A percentile compares a stretch with the other conserved stretches of the same genome.
These are phyloP conservation scores for Fusarium sp. DNA, from an alignment of 2,329 filamentous ascomycete genomes.

Conservation along the genomic window DNA sequence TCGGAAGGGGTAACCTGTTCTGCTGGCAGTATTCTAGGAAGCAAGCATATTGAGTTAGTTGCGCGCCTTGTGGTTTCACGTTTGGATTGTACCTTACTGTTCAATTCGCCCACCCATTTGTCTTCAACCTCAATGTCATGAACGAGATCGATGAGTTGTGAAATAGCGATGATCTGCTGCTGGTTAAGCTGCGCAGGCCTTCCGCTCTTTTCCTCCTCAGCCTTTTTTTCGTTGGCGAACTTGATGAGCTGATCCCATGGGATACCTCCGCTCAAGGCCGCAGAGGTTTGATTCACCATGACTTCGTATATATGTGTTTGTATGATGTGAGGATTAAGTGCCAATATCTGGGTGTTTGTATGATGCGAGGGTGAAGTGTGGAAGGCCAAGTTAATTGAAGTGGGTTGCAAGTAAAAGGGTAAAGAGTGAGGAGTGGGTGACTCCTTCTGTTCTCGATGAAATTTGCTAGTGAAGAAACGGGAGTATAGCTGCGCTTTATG, in stretches of 20 bases:
- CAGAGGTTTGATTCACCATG: slow-evolving; percentile 9
- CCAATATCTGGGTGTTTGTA: neutral
- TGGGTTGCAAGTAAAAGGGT: slow-evolving; percentile 2
- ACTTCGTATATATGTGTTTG: neutral
- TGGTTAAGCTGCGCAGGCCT: slow-evolving; percentile 55
- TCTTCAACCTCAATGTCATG: slow-evolving; percentile 48
- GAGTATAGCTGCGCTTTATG: slow-evolving; percentile 10
- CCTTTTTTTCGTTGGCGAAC: slow-evolving; percentile 36
- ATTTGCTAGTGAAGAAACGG: neutral
- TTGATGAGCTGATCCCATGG: slow-evolving; percentile 40
- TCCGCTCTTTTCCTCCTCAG: slow-evolving; percentile 28
- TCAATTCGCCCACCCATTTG: slow-evolving; percentile 51
- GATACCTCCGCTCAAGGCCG: slow-evolving; percentile 7
- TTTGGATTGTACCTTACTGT: slow-evolving; percentile 38
- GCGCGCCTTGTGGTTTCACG: neutral
- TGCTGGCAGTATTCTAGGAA: slow-evolving; percentile 33
- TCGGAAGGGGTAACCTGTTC: neutral
- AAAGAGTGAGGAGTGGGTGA: neutral
- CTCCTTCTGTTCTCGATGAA: neutral
- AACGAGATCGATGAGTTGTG: slow-evolving; percentile 53
- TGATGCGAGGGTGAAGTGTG: slow-evolving; percentile 3
- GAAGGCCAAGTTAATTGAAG: neutral
- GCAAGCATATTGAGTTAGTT: neutral
- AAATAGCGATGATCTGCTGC: slow-evolving; percentile 57
- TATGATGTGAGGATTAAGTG: slow-evolving; percentile 1